Evolutionary conservation across 139 green algal genomes (phyloP).

Genomic region (Tetraselmis striata): DNA sequence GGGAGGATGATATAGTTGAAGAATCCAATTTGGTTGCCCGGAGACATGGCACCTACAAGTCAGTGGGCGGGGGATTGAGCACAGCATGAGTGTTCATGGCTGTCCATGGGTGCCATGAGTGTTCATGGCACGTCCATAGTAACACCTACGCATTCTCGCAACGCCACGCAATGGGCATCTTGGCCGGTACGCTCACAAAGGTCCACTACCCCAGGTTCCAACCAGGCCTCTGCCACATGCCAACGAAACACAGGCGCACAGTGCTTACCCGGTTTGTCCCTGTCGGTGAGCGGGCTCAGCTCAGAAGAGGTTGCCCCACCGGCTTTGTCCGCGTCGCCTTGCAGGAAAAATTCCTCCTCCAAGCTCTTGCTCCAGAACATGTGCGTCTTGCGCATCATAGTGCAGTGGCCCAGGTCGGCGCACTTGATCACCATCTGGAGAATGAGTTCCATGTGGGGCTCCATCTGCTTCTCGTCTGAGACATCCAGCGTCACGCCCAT

Average conservation of each 20-base stretch:
- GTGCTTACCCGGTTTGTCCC: no score
- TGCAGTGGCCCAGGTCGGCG: constrained; percentile 45
- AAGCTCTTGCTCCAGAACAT: constrained; percentile 38
- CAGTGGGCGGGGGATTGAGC: not conserved
- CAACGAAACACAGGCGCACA: not conserved
- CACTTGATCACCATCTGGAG: constrained; percentile 52
- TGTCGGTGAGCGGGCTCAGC: no score
- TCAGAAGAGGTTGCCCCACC: no score
- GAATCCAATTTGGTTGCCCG: not conserved
- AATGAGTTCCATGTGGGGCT: constrained; percentile 15
- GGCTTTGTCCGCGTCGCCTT: constrained; percentile 52
- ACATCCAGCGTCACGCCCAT: constrained; percentile 2
- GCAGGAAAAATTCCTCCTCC: constrained; percentile 55
- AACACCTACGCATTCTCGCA: no score
- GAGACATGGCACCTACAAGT: not conserved
- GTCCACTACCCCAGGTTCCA: no score
- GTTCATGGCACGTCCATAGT: not conserved
- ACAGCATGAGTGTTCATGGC: not conserved
- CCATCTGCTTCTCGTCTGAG: no score
- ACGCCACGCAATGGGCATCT: no score
- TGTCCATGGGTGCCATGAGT: no score
- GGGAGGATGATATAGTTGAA: not conserved
- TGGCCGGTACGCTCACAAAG: no score
- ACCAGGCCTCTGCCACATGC: no score
- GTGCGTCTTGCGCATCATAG: constrained; percentile 18